Percentiles rank a stretch among this genome's conserved stretches.
Evolutionary conservation across 345 rosid genomes (phyloP).

Genomic region (Arabidopsis arenosa): DNA sequence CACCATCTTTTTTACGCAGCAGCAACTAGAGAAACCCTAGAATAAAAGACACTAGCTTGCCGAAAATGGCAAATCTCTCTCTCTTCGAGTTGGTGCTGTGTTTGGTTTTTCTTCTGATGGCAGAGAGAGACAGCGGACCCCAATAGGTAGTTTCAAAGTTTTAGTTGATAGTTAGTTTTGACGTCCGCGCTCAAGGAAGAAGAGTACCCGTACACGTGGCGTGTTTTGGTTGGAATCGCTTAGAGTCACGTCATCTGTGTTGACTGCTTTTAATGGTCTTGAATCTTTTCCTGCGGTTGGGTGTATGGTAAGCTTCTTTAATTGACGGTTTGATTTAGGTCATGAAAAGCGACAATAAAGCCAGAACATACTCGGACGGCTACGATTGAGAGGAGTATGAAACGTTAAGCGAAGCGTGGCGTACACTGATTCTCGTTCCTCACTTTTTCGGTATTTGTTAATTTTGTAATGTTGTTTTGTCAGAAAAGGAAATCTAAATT

Average conservation of each 20-base stretch:
- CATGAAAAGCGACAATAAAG: background rate
- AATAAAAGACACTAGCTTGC: slow-evolving; percentile 19
- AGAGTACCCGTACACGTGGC: slow-evolving; percentile 47
- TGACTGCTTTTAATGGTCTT: slow-evolving; percentile 44
- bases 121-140: slow-evolving; percentile 46
- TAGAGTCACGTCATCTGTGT: slow-evolving; percentile 51
- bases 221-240: slow-evolving; percentile 42
- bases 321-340: slow-evolving; percentile 22
- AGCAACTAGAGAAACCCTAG: slow-evolving; percentile 38
- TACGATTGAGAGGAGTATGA: background rate
- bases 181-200: slow-evolving; percentile 48
- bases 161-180: slow-evolving; percentile 57
- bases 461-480: slow-evolving; percentile 26
- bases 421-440: slow-evolving; percentile 14
- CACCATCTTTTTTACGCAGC: background rate
- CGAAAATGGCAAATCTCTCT: slow-evolving; percentile 35
- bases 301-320: slow-evolving; percentile 9
- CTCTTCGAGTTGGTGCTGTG: slow-evolving; percentile 1
- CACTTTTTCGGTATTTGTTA: slow-evolving; percentile 39
- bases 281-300: background rate
- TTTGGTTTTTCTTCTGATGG: slow-evolving; percentile 4
- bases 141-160: slow-evolving; percentile 47
- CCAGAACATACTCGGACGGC: slow-evolving; percentile 20
- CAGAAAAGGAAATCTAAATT: slow-evolving; percentile 40
- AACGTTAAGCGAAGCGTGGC: background rate